Conservation (phyloP, 176 grass and related monocot genomes). For the Luzula sylvatica region DNA sequence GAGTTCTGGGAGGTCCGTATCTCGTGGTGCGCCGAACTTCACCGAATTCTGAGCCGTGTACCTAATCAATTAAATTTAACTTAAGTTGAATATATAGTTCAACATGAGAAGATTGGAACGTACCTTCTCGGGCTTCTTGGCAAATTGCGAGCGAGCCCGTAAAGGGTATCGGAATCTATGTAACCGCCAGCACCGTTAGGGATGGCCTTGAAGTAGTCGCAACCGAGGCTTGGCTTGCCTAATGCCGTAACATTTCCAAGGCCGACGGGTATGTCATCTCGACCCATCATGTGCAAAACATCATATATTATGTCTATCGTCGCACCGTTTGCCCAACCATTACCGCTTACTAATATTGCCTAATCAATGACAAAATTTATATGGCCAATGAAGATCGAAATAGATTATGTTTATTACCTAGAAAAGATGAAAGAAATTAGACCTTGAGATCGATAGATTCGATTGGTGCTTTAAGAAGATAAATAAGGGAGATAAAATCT, state of each 20-base stretch:
- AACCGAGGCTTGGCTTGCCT: slow-evolving; percentile 34
- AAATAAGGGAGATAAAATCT: slow-evolving; percentile 65
- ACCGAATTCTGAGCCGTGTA: slow-evolving; percentile 77
- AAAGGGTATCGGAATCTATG: slow-evolving; percentile 64
- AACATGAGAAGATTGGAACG: slow-evolving; percentile 7
- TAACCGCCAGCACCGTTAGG: slow-evolving; percentile 51
- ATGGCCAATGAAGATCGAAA: background rate
- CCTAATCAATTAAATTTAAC: slow-evolving; percentile 21
- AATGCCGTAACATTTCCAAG: slow-evolving; percentile 47
- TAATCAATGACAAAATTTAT: background rate
- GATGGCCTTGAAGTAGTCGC: slow-evolving; percentile 42
- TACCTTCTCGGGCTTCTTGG: slow-evolving; percentile 64
- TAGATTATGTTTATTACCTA: background rate
- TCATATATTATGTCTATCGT: slow-evolving; percentile 64
- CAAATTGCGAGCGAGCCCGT: slow-evolving; percentile 40
- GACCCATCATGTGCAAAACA: slow-evolving; percentile 70
- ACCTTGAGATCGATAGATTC: slow-evolving; percentile 69
- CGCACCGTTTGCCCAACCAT: slow-evolving; percentile 63
- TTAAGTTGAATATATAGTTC: background rate
- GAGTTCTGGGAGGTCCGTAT: slow-evolving; percentile 62
- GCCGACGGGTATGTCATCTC: slow-evolving; percentile 62
- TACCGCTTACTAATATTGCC: slow-evolving; percentile 53
- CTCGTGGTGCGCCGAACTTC: slow-evolving; percentile 56
- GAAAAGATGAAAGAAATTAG: slow-evolving; percentile 6
- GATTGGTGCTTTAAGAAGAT: slow-evolving; percentile 52